phyloP scores from a whole-genome alignment of 1,139 yeast species.

The Pichia sp. region DNA sequence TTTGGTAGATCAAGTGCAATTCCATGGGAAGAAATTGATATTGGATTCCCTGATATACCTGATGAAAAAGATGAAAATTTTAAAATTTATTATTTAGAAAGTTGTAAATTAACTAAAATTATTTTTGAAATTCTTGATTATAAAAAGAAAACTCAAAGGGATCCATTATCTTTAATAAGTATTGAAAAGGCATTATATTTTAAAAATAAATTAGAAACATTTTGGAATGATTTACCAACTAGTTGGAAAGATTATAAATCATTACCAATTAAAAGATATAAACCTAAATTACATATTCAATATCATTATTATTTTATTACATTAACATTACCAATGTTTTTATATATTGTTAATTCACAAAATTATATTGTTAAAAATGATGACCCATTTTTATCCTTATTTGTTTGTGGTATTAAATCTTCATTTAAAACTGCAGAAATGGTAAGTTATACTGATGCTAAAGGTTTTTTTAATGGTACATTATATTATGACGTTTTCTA shows the following conservation, averaged over 20 bases:
- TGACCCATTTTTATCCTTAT: constrained; percentile 33
- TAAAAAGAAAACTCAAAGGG: constrained; percentile 30
- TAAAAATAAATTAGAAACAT: constrained; percentile 29
- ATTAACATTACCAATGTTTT: constrained; percentile 35
- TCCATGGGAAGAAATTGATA: constrained; percentile 35
- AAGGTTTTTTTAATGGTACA: constrained; percentile 36
- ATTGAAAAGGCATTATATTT: constrained; percentile 34
- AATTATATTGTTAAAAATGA: constrained; percentile 29
- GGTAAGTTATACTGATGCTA: constrained; percentile 28
- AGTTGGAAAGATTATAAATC: constrained; percentile 29
- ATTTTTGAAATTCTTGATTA: constrained; percentile 34
- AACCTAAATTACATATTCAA: constrained; percentile 34
- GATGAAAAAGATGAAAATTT: constrained; percentile 30
- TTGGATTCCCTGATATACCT: constrained; percentile 29
- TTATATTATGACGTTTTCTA: constrained; percentile 36
- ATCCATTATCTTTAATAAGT: constrained; percentile 33
- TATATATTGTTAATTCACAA: constrained; percentile 32
- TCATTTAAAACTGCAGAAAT: constrained; percentile 34
- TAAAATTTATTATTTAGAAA: constrained; percentile 30
- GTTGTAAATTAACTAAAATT: constrained; percentile 31
- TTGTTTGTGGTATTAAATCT: constrained; percentile 34
- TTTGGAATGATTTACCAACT: constrained; percentile 30
- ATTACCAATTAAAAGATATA: constrained; percentile 31
- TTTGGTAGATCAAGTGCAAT: constrained; percentile 38
- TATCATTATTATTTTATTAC: constrained; percentile 35